Base-by-base conservation (phyloP, 306 rosid species). In the Trifolium repens region DNA sequence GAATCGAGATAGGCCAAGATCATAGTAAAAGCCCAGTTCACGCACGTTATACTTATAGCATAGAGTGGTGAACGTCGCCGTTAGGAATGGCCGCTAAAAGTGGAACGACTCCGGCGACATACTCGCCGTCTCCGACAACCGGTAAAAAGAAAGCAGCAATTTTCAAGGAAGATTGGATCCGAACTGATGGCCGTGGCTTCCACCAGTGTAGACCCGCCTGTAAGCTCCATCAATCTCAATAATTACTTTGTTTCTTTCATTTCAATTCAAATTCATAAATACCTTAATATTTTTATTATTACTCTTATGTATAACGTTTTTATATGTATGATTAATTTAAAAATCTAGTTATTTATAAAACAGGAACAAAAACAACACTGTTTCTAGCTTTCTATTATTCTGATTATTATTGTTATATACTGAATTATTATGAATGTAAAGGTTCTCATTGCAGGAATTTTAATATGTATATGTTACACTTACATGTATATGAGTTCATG, bases 131-230 rank as follows among this genome's bases (percentile, higher is more conserved):
- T 35, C 89, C 78, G 50, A 86, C 83, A 1, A 80, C 72, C 81
- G 82, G 69, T 19, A 88, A 85, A 50, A 74, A 77, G 42, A 85
- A 83, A 68, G 26, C 81, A 7, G 73, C 83, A 43, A 40, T 87
- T 39, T 78, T 89, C 67, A 71, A 79, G 30, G 79, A 77, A 50
- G 80, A 92, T 58, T 89, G 93, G 99, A 86, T 83, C 79, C 97
- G 97, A 43, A 90, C 97, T 39, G 97, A 90, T 76, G 92, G 87
- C 74, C 97, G 96, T 52, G 87, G 80, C 35, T 90, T 94, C 79
- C 96, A 89, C 69, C 96, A 92, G 80, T 92, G 99, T 80, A 89
- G 99, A 53, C 97, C 96, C 57, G 96, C 97, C 5, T 89, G 99
- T 94, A 87, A 79, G 81, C 71, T 37, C 19, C 59, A 30, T 62